Evolutionary conservation across 441 rosid genomes (phyloP), one percentile per base, ranked within the genome.

Genomic region (Jatropha podagrica): DNA sequence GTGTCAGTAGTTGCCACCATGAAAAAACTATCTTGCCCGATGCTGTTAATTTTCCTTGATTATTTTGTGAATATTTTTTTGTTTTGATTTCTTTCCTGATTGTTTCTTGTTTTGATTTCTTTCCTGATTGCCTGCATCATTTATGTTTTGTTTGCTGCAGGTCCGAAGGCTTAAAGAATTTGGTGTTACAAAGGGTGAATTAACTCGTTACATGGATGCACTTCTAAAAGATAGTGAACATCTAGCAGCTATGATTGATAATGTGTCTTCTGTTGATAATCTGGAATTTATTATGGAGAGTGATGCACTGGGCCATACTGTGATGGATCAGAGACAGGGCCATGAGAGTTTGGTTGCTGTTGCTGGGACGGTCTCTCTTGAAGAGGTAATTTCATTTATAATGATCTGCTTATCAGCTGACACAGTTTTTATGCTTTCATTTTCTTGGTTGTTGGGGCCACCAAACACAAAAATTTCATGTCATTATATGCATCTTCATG

Each of bases 221-320:
- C 90, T 94, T 71, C 79, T 96, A 68, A 94, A 96, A 87, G 99
- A 96, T 81, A 96, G 99, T 74, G 99, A 96, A 87, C 99, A 96
- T 83, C 88, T 93, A 70, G 95, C 98, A 49, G 98, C 98, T 73
- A 94, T 93, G 98, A 90, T 94, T 75, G 98, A 96, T 82, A 96
- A 94, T 76, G 97, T 96, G 78, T 89, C 98, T 49, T 96, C 99
- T 49, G 99, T 96, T 86, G 99, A 96, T 83, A 96, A 93, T 87
- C 86, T 96, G 90, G 98, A 96, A 86, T 93, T 94, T 83, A 87
- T 91, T 67, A 96, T 96, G 99, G 98, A 94, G 86, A 94, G 97
- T 79, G 98, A 91, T 86, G 99, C 99, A 26, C 77, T 96, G 72
- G 88, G 97, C 76, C 99, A 96, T 76, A 88, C 89, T 13, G 97